A percentile compares a stretch with the other conserved stretches of the same genome.
Conservation (phyloP, 345 rosid genomes). For the Gossypium anomalum region DNA sequence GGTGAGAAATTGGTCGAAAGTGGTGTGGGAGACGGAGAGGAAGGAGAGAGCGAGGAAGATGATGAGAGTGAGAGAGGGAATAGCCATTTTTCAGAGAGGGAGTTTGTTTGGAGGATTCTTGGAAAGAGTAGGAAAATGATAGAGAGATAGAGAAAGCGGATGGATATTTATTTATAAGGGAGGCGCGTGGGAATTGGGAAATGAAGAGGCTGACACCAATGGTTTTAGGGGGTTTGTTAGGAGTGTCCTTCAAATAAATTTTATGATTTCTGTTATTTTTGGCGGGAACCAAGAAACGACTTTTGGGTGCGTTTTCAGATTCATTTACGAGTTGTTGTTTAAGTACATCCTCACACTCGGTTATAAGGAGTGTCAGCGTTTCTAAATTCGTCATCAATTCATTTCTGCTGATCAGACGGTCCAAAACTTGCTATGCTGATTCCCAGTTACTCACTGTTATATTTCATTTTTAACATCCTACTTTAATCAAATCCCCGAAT, state of each 20-base stretch:
- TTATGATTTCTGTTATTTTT: conserved; percentile 18
- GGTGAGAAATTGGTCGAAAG: background rate
- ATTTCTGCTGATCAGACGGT: background rate
- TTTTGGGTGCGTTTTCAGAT: background rate
- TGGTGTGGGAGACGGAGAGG: conserved; percentile 14
- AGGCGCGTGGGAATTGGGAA: conserved; percentile 20
- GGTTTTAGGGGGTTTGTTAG: background rate
- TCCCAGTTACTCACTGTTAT: too few relatives aligned
- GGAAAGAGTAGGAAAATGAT: too few relatives aligned
- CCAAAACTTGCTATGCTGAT: too few relatives aligned
- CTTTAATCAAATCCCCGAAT: too few relatives aligned
- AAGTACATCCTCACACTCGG: conserved; percentile 3
- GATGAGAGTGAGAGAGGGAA: background rate
- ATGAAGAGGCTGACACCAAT: background rate
- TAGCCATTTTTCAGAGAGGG: conserved; percentile 26
- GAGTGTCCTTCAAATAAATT: background rate
- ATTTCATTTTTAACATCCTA: too few relatives aligned
- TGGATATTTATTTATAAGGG: conserved; percentile 6
- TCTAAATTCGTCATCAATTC: background rate
- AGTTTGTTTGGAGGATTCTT: too few relatives aligned
- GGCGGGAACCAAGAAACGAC: conserved; percentile 19
- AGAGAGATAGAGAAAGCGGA: background rate
- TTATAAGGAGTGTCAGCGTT: background rate
- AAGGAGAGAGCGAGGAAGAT: conserved; percentile 14
- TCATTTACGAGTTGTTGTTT: background rate